Evolutionary conservation across 306 rosid genomes (phyloP), one percentile per base, ranked within the genome.

Genomic region (Mimosa bimucronata): DNA sequence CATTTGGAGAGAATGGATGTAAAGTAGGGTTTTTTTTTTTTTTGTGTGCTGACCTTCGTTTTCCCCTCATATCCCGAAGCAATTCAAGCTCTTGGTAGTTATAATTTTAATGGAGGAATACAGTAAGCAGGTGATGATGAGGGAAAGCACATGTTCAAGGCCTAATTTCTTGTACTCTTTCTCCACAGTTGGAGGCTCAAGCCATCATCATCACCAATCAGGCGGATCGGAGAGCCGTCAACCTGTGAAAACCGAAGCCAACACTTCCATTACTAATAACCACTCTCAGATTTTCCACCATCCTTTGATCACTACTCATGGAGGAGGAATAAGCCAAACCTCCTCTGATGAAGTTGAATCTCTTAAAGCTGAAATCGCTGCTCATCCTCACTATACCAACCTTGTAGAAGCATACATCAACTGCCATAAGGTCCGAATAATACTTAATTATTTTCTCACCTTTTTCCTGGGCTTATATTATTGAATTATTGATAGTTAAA

Each of bases 361-460:
- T 40, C 90, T 96, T 13, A 93, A 96, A 82, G 97, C 97, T 3
- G 93, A 93, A 90, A 96, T 96, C 88, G 76, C 91, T 57, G 93
- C 94, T 74, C 99, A 96, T 66, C 99, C 98, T 79, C 98, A 91
- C 61, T 96, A 93, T 82, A 89, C 97, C 21, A 93, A 82, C 81
- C 93, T 96, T 77, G 71, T 96, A 50, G 88, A 91, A 74, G 99
- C 99, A 80, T 96, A 89, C 89, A 93, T 96, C 90, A 97, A 96
- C 87, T 96, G 98, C 85, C 98, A 96, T 77, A 96, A 91, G 97
- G 99, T 96, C 48, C 2, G 29, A 69, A 19, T 34, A 16, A 23
- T 5, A 29, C 3, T 18, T 61, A 61, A 13, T 34, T 34, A 9
- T 23, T 28, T 1, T 50, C 9, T 34, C 6, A 10, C 13, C 16